Conservation (phyloP, 805 yeast species). For the Wickerhamomyces subpelliculosus region DNA sequence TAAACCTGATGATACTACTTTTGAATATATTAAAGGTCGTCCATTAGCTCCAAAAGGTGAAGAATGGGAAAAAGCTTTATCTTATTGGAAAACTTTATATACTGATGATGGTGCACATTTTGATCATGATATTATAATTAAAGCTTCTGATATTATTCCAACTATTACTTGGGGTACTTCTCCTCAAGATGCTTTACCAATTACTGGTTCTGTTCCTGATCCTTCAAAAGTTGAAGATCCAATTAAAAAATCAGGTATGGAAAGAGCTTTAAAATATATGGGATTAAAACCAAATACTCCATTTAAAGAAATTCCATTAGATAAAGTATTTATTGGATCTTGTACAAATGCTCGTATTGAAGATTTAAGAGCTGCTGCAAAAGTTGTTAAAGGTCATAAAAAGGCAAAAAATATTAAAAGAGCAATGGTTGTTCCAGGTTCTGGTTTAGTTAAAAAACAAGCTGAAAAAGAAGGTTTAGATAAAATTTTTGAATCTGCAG, state of each 20-base stretch:
- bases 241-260: slow-evolving; percentile 74
- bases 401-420: slow-evolving; percentile 75
- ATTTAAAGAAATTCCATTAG: slow-evolving; percentile 65
- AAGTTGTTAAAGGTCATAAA: slow-evolving; percentile 83
- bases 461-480: slow-evolving; percentile 96
- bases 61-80: slow-evolving; percentile 91
- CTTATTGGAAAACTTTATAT: slow-evolving; percentile 84
- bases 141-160: slow-evolving; percentile 83
- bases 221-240: slow-evolving; percentile 72
- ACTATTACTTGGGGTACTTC: slow-evolving; percentile 99
- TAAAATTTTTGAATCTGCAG: slow-evolving; percentile 84
- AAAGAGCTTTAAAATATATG: slow-evolving; percentile 87
- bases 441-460: slow-evolving; percentile 87
- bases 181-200: slow-evolving; percentile 97
- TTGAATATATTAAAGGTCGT: slow-evolving; percentile 84
- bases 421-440: slow-evolving; percentile 94
- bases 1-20: slow-evolving; percentile 87
- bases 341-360: slow-evolving; percentile 98
- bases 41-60: slow-evolving; percentile 92
- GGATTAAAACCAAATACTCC: slow-evolving; percentile 83
- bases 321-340: slow-evolving; percentile 95
- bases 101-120: slow-evolving; percentile 88
- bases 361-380: slow-evolving; percentile 93
- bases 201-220: slow-evolving; percentile 85
- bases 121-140: slow-evolving; percentile 74